Evolutionary conservation across 305 asterid species (phyloP).

Genomic region (Rubia tinctorum): DNA sequence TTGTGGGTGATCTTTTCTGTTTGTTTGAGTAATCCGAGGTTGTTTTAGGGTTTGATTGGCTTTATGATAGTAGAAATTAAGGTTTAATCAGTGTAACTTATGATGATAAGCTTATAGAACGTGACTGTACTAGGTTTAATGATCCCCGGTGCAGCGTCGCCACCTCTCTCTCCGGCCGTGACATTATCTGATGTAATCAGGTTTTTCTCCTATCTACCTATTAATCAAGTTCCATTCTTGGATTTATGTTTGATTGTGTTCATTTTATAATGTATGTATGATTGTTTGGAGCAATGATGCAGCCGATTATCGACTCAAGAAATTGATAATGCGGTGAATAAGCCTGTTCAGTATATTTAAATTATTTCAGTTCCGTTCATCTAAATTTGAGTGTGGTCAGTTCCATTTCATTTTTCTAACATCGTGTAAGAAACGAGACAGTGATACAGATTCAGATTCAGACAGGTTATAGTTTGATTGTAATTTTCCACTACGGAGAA

Average conservation of each 20-base stretch:
- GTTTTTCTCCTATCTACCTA: not conserved
- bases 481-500: no score
- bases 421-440: no score
- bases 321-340: no score
- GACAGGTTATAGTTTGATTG: no score
- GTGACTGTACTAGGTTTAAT: not conserved
- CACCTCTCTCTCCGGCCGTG: not conserved
- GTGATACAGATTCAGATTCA: no score
- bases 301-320: no score
- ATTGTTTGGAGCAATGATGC: no score
- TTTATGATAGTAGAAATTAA: no score
- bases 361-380: no score
- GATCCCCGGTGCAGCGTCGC: not conserved
- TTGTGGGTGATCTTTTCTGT: not conserved
- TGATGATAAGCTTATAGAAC: not conserved
- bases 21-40: not conserved
- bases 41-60: not conserved
- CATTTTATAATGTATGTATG: not conserved
- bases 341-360: no score
- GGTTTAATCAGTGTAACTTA: not conserved
- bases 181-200: not conserved
- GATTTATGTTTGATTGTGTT: not conserved
- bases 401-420: no score
- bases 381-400: no score
- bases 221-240: not conserved